These are phyloP conservation scores for Daedaleopsis nitida DNA, from an alignment of 768 basidiomycete genomes.

Conservation along the genomic window DNA sequence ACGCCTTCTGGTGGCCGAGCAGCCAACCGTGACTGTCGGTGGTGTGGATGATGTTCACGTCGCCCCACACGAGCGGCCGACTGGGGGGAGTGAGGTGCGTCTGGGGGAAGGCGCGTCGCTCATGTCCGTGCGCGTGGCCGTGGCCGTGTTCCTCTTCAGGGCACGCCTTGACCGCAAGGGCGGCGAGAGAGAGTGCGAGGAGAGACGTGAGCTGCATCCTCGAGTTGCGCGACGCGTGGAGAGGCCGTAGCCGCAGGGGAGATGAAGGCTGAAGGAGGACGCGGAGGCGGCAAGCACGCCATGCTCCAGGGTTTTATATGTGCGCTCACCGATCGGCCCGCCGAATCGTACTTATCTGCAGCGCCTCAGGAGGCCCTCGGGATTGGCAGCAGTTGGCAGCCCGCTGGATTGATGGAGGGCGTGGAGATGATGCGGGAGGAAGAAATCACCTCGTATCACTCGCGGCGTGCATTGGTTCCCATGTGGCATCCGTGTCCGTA, in stretches of 20 bases:
- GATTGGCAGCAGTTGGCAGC: too few species aligned
- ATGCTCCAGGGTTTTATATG: neutral
- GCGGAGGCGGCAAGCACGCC: neutral
- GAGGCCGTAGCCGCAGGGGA: neutral
- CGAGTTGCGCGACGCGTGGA: neutral
- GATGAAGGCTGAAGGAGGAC: neutral
- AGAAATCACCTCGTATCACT: too few species aligned
- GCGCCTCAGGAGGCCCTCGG: too few species aligned
- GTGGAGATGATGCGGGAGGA: too few species aligned
- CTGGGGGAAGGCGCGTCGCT: slow-evolving; percentile 41
- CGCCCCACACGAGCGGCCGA: slow-evolving; percentile 79
- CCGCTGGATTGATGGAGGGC: too few species aligned
- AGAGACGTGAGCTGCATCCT: slow-evolving; percentile 15
- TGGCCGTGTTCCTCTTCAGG: slow-evolving; percentile 35
- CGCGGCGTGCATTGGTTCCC: too few species aligned
- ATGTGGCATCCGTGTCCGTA: too few species aligned
- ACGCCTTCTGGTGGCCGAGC: slow-evolving; percentile 77
- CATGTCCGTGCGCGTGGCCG: slow-evolving; percentile 26
- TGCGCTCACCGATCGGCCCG: neutral
- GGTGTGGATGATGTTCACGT: slow-evolving; percentile 84
- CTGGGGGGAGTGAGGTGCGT: slow-evolving; percentile 56
- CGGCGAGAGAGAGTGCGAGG: slow-evolving; percentile 18
- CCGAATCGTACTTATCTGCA: too few species aligned
- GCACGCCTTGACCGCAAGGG: slow-evolving; percentile 25
- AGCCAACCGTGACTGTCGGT: slow-evolving; percentile 87